Evolutionary conservation across 768 basidiomycete species (phyloP), one percentile per base, ranked within the genome.

Genomic region (Amanita inopinata): DNA sequence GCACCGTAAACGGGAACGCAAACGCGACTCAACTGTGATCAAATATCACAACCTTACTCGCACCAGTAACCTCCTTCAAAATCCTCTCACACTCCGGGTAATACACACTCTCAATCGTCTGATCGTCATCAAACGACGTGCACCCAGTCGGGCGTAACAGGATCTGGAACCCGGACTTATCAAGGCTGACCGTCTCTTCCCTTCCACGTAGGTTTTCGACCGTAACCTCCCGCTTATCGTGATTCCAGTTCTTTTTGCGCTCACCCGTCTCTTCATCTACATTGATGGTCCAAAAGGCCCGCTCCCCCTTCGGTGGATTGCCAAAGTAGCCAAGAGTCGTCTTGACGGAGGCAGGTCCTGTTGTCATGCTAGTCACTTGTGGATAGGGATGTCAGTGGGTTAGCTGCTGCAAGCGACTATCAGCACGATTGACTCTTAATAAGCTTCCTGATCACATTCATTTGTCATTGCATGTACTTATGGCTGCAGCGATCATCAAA

Each of bases 1-100:
- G 20, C 11, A 20, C n/a, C 9, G 15, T 17, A 3, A 25, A 23
- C 33, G 35, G 3, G 4, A 40, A 50, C 76, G 41, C 45, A n/a
- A n/a, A n/a, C n/a, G n/a, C n/a, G n/a, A n/a, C n/a, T n/a, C n/a
- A n/a, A 76, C 79, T 80, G 51, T 80, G 78, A 50, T 80, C 78
- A 49, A 82, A 83, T 10, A 80, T 35, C 5, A 60, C 70, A 7
- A 78, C 74, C 18, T 66, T 62, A 49, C 63, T 72, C 0, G 80
- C 80, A 2, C 80, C 78, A 0, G 78, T 79, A 7, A 74, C 42
- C 45, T 71, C 55, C 61, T 81, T 80, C 32, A 81, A 55, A 32
- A 80, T 61, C 52, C 73, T 71, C 12, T 66, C 61, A 50, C 72
- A 73, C 57, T 83, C 80, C 0, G 70, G 67, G 50, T 80, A 82